Percentiles rank a stretch among this genome's conserved stretches.
These are phyloP conservation scores for Wickerhamomyces bovis DNA, from an alignment of 805 yeast species.

Conservation along the genomic window DNA sequence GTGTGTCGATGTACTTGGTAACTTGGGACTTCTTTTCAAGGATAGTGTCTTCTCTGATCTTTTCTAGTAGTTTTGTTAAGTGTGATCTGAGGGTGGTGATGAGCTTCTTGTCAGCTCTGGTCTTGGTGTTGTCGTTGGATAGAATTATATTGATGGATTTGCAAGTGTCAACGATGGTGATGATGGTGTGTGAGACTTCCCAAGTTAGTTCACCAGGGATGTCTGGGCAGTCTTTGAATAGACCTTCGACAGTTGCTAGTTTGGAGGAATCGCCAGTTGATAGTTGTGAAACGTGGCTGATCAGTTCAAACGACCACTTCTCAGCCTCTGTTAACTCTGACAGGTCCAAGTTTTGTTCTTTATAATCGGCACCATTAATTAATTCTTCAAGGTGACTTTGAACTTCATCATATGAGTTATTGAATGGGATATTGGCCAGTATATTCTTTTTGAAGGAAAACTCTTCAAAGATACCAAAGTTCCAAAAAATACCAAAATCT, in stretches of 20 bases:
- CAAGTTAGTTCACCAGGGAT: slow-evolving; percentile 13
- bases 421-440: slow-evolving; percentile 8
- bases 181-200: slow-evolving; percentile 14
- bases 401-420: slow-evolving; percentile 10
- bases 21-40: slow-evolving; percentile 6
- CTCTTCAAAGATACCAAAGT: slow-evolving; percentile 36
- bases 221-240: slow-evolving; percentile 8
- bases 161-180: slow-evolving; percentile 14
- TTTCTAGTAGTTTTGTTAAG: slow-evolving; percentile 9
- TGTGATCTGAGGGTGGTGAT: slow-evolving; percentile 14
- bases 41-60: slow-evolving; percentile 16
- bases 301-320: slow-evolving; percentile 18
- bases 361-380: slow-evolving; percentile 6
- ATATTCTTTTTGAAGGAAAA: slow-evolving; percentile 4
- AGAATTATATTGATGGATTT: slow-evolving; percentile 16
- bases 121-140: not conserved
- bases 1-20: not conserved
- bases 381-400: slow-evolving; percentile 12
- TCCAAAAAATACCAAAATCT: slow-evolving; percentile 50
- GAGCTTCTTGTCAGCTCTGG: slow-evolving; percentile 5
- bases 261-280: slow-evolving; percentile 1
- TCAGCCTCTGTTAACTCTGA: slow-evolving; percentile 13
- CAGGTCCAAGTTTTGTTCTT: slow-evolving; percentile 5
- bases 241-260: not conserved
- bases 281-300: slow-evolving; percentile 5